Evolutionary conservation across 768 basidiomycete species (phyloP), one percentile per base, ranked within the genome.

Genomic region (Gelatoporia subvermispora): DNA sequence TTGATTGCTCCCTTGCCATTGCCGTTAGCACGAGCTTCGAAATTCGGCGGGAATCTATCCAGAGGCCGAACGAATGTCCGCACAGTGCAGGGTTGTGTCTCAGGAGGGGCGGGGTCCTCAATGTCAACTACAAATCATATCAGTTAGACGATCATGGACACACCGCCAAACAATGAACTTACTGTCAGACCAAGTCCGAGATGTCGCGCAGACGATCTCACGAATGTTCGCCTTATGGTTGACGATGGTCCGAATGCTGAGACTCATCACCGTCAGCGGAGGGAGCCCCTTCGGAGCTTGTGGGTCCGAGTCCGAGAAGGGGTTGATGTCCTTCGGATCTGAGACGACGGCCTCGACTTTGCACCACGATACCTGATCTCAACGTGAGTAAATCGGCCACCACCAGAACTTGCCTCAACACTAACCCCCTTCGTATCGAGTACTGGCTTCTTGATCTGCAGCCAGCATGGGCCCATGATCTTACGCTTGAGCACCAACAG

Each of bases 381-480:
- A 17, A 47, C 15, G 5, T 48, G 48, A 24, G 24, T 43, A 35
- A 35, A 50, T n/a, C 41, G 25, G 16, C 37, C 28, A 28, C 48
- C 9, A 38, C 25, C 20, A 35, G n/a, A 3, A 31, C 17, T 8
- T 1, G 8, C 23, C 3, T 3, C 49, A 5, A 20, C 21, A 66
- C 85, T 45, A 64, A 96, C 93, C 2, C 88, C 88, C 66, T 89
- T 85, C 57, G 83, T 69, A 42, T 88, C 88, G 16, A 94, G 69
- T 20, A 75, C 68, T 1, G 87, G 85, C 40, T 85, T 77, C 67
- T 86, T 85, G 53, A 99, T 78, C 48, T 85, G 77, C 39, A 99
- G 72, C 96, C 96, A 99, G 63, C 96, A 98, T 0, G 96, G 94
- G 0, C 96, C 96, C 93, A 97, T 97, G 49, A 98, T 96, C 69